Evolutionary conservation across 2,329 filamentous ascomycete genomes (phyloP).

Genomic region (Epichloe glyceriae): DNA sequence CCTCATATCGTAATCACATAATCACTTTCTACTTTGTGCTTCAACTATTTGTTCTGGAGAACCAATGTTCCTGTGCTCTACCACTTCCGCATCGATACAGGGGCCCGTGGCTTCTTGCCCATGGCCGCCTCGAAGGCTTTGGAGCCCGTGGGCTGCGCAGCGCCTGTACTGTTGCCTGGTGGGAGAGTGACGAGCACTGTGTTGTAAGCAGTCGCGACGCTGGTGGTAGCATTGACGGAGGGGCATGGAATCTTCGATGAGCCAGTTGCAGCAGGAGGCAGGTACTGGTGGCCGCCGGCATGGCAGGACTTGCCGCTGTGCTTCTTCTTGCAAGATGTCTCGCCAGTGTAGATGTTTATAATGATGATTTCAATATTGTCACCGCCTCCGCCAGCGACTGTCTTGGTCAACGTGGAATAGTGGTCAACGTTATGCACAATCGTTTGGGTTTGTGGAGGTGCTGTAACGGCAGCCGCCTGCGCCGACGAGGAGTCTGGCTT

Average conservation of each 20-base stretch:
- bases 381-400: slow-evolving; percentile 10
- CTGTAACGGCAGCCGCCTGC: slow-evolving; percentile 12
- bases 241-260: slow-evolving; percentile 12
- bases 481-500: slow-evolving; percentile 7
- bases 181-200: slow-evolving; percentile 22
- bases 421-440: slow-evolving; percentile 7
- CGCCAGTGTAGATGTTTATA: slow-evolving; percentile 18
- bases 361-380: slow-evolving; percentile 20
- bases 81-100: background rate
- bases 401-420: slow-evolving; percentile 13
- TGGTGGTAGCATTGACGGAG: slow-evolving; percentile 14
- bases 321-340: slow-evolving; percentile 16
- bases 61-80: background rate
- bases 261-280: background rate
- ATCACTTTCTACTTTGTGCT: background rate
- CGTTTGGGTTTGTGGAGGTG: slow-evolving; percentile 9
- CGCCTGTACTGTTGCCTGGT: background rate
- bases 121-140: background rate
- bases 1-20: background rate
- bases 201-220: slow-evolving; percentile 23
- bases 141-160: background rate
- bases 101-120: slow-evolving; percentile 1
- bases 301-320: slow-evolving; percentile 16
- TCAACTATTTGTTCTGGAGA: background rate
- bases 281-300: background rate